Conservation (phyloP, 2,329 filamentous ascomycete species). For the Ceratocystis cubensis region DNA sequence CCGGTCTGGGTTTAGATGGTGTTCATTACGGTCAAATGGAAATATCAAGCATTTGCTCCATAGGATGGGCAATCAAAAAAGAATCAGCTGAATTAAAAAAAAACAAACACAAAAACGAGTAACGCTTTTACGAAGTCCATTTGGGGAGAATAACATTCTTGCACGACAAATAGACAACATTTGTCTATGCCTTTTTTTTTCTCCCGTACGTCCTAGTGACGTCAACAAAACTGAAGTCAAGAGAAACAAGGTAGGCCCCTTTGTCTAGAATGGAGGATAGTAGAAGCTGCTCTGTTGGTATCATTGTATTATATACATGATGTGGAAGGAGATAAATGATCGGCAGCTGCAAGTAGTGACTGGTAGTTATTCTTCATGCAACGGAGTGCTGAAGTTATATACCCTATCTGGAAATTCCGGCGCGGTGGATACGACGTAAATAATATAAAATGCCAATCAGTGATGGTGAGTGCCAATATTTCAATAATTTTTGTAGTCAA, state of each 20-base stretch:
- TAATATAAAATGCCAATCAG: too few relatives aligned
- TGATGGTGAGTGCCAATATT: too few relatives aligned
- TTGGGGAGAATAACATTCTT: background rate
- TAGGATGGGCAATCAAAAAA: constrained; percentile 22
- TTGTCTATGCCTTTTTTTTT: background rate
- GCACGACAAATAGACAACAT: background rate
- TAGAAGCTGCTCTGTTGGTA: too few relatives aligned
- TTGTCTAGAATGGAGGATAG: too few relatives aligned
- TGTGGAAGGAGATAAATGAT: too few relatives aligned
- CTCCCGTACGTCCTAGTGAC: background rate
- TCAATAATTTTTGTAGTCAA: too few relatives aligned
- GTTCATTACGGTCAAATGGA: constrained; percentile 49
- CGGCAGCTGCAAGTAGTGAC: too few relatives aligned
- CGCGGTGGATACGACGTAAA: too few relatives aligned
- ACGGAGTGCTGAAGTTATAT: too few relatives aligned
- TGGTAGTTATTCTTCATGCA: too few relatives aligned
- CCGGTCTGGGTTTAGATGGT: constrained; percentile 43
- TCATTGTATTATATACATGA: too few relatives aligned
- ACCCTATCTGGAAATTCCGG: too few relatives aligned
- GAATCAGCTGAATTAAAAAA: constrained; percentile 22
- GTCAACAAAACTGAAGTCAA: background rate
- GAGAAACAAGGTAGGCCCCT: background rate
- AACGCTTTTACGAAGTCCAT: constrained; percentile 18
- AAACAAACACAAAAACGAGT: constrained; percentile 16
- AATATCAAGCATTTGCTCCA: constrained; percentile 42